phyloP scores from a whole-genome alignment of 2,329 filamentous ascomycete species.

The Didymella sp. region DNA sequence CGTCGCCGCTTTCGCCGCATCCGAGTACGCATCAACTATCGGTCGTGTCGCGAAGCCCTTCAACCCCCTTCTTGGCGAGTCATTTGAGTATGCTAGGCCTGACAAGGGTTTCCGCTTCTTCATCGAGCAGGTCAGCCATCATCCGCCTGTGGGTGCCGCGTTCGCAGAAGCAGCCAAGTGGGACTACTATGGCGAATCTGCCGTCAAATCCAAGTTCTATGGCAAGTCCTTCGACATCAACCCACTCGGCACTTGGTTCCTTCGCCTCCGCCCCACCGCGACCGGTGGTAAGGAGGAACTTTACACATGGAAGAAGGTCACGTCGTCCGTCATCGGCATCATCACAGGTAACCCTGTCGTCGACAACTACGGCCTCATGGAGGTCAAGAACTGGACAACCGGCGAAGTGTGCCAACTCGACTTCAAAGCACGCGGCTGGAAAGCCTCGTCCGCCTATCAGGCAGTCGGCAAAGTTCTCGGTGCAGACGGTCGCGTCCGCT shows the following conservation, averaged over 20 bases:
- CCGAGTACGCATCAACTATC: slow-evolving; percentile 96
- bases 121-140: slow-evolving; percentile 97
- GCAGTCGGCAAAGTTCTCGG: slow-evolving; percentile 87
- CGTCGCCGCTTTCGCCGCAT: slow-evolving; percentile 93
- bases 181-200: slow-evolving; percentile 97
- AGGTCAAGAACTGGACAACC: slow-evolving; percentile 96
- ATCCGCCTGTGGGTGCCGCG: slow-evolving; percentile 91
- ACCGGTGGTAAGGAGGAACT: slow-evolving; percentile 75
- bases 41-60: slow-evolving; percentile 97
- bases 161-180: slow-evolving; percentile 92
- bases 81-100: slow-evolving; percentile 92
- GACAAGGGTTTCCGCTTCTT: slow-evolving; percentile 99
- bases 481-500: slow-evolving; percentile 76
- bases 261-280: slow-evolving; percentile 77
- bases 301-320: slow-evolving; percentile 99
- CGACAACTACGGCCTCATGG: slow-evolving; percentile 98
- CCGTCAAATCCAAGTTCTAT: slow-evolving; percentile 95
- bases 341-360: slow-evolving; percentile 95
- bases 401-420: slow-evolving; percentile 89
- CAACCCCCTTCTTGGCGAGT: slow-evolving; percentile 94
- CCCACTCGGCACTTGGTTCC: slow-evolving; percentile 94
- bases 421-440: slow-evolving; percentile 97
- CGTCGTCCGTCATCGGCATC: slow-evolving; percentile 95
- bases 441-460: slow-evolving; percentile 88
- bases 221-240: slow-evolving; percentile 98